A percentile compares a stretch with the other conserved stretches of the same genome.
These are phyloP conservation scores for Lactarius sp. DNA, from an alignment of 768 basidiomycete species.

Conservation along the genomic window DNA sequence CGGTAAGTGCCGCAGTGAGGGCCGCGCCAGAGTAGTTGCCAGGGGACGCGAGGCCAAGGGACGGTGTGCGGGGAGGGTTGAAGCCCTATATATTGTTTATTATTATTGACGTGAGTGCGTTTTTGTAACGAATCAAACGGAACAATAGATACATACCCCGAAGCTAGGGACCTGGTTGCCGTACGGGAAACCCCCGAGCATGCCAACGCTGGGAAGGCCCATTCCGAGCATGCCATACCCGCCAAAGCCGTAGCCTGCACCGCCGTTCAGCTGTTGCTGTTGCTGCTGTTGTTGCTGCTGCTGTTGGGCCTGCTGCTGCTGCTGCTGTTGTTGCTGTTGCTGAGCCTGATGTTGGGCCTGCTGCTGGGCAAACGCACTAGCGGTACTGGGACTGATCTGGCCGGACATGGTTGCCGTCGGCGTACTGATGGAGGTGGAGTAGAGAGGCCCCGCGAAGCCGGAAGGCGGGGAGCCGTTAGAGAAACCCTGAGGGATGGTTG, in stretches of 20 bases:
- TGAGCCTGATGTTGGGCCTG: constrained; percentile 39
- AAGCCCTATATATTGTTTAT: constrained; percentile 36
- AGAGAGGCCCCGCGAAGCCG: constrained; percentile 53
- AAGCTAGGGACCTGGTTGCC: constrained; percentile 65
- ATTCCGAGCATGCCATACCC: constrained; percentile 78
- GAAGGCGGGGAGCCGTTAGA: constrained; percentile 46
- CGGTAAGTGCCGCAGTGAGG: constrained; percentile 63
- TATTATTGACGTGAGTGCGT: background rate
- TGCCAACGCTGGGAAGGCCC: constrained; percentile 70
- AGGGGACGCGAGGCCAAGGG: constrained; percentile 61
- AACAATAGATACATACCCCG: constrained; percentile 44
- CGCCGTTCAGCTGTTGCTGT: constrained; percentile 26
- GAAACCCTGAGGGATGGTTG: constrained; percentile 51
- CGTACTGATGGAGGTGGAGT: constrained; percentile 61
- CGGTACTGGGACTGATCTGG: constrained; percentile 65
- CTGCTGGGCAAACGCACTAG: constrained; percentile 51
- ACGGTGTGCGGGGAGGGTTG: constrained; percentile 57
- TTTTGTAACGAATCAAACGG: background rate
- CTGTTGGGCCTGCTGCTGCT: constrained; percentile 39
- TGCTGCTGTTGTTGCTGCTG: constrained; percentile 28
- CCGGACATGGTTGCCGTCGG: constrained; percentile 42
- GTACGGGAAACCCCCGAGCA: constrained; percentile 69
- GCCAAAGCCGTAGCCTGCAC: constrained; percentile 53
- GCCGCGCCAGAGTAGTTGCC: constrained; percentile 77
- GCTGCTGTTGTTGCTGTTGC: constrained; percentile 32